phyloP scores from a whole-genome alignment of 495 filamentous ascomycete genomes.

The Lepraria neglecta region DNA sequence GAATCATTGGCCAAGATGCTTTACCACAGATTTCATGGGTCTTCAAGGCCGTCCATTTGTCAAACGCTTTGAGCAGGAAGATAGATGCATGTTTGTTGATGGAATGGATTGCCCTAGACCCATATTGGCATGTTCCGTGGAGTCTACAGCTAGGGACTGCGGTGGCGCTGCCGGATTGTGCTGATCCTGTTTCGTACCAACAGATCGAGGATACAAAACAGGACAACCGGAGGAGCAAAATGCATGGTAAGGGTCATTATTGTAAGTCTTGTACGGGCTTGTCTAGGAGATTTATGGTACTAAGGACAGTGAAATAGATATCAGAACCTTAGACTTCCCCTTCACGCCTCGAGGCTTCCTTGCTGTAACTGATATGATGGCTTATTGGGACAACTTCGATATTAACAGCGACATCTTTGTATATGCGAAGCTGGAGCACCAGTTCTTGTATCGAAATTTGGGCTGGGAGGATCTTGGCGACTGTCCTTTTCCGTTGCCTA shows the following conservation, averaged over 20 bases:
- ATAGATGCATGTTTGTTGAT: no score
- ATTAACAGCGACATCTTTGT: not conserved
- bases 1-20: no score
- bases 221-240: not conserved
- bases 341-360: not conserved
- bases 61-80: no score
- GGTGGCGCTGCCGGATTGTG: not conserved
- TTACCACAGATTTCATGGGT: no score
- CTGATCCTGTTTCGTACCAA: not conserved
- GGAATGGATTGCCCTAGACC: not conserved
- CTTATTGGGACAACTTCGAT: not conserved
- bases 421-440: not conserved
- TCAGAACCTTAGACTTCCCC: not conserved
- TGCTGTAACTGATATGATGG: not conserved
- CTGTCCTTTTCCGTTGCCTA: no score
- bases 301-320: not conserved
- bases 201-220: not conserved
- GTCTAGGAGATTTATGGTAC: not conserved
- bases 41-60: no score
- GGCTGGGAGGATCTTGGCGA: not conserved
- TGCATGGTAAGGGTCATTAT: not conserved
- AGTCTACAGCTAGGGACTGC: not conserved
- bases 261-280: not conserved
- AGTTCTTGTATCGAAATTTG: not conserved
- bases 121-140: slow-evolving; percentile 3